Base-by-base conservation (phyloP, 441 rosid genomes). In the Melastoma candidum region DNA sequence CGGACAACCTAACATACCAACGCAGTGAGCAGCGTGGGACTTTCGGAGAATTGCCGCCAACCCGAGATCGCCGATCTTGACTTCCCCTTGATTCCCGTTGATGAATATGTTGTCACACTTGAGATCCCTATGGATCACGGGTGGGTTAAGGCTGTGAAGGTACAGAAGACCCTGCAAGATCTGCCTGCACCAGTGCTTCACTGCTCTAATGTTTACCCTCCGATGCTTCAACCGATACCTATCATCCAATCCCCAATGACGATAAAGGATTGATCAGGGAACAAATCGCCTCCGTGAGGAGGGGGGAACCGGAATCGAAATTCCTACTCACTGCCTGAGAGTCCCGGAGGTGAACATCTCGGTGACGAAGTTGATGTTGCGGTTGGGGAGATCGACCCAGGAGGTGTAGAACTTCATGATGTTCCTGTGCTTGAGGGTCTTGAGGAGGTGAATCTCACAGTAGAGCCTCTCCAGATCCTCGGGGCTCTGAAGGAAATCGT, bases 311-410 rank as follows among this genome's bases (percentile, higher is more conserved):
- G 13, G 27, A n/a, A 2, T 61, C 41, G 51, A 46, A 48, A 29
- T 54, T 51, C 41, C 36, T 48, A 49, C 88, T 82, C 64, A 90
- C 99, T 89, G 96, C 74, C 96, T 86, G 53, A 93, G 75, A 61
- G 97, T 84, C 64, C 99, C 99, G 47, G 99, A 93, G 72, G 97
- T 93, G 80, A 89, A 93, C 86, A 93, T 63, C 71, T 93, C 99
- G 56, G 99, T 89, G 13, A 89, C 82, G 60, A 92, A 92, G 71
- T 87, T 92, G 64, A 90, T 85, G 79, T 85, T 85, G 62, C 90
- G 70, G 48, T 87, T 85, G 49, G 84, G 73, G 44, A 72, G 74
- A 62, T 87, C 98, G 54, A 90, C 90, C 96, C 96, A 87, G 2
- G 99, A 93, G 47, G 95, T 68, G 72, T 81, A 93, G 61, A 89